phyloP scores from a whole-genome alignment of 2,329 filamentous ascomycete genomes.

The Fusarium nelsonii region DNA sequence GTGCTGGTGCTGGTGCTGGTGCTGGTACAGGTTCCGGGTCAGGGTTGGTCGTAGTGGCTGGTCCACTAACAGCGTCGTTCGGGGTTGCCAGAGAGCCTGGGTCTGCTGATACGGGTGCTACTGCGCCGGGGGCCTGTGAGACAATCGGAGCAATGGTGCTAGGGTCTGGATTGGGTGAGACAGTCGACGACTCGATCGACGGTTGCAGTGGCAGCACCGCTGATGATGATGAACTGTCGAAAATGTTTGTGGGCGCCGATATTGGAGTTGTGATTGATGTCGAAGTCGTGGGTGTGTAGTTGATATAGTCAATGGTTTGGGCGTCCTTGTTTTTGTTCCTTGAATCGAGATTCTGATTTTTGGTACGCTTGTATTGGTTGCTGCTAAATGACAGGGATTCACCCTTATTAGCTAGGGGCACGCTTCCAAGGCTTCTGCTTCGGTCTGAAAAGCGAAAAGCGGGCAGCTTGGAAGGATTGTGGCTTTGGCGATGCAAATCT shows the following conservation, averaged over 20 bases:
- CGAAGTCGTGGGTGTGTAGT: constrained; percentile 22
- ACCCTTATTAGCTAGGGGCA: constrained; percentile 42
- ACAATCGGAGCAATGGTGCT: constrained; percentile 34
- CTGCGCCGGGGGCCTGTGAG: constrained; percentile 37
- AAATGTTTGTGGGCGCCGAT: constrained; percentile 35
- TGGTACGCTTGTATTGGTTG: constrained; percentile 30
- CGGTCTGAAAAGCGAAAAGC: constrained; percentile 67
- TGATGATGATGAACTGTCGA: constrained; percentile 43
- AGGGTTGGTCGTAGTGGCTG: constrained; percentile 32
- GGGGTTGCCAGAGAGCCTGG: constrained; percentile 26
- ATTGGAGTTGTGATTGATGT: constrained; percentile 24
- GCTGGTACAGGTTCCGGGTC: constrained; percentile 27
- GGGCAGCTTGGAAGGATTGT: constrained; percentile 68
- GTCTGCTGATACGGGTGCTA: constrained; percentile 29
- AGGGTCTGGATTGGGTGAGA: constrained; percentile 48
- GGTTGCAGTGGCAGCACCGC: constrained; percentile 34
- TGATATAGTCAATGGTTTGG: constrained; percentile 11
- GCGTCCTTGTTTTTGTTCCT: constrained; percentile 35
- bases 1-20: constrained; percentile 23
- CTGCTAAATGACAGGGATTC: constrained; percentile 35
- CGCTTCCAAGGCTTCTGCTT: constrained; percentile 44
- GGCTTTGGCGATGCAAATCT: constrained; percentile 64
- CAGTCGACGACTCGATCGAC: constrained; percentile 43
- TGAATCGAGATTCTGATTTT: constrained; percentile 35
- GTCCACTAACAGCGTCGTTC: constrained; percentile 34